phyloP scores from a whole-genome alignment of 2,329 filamentous ascomycete species.

The Magnaporthales sp. region DNA sequence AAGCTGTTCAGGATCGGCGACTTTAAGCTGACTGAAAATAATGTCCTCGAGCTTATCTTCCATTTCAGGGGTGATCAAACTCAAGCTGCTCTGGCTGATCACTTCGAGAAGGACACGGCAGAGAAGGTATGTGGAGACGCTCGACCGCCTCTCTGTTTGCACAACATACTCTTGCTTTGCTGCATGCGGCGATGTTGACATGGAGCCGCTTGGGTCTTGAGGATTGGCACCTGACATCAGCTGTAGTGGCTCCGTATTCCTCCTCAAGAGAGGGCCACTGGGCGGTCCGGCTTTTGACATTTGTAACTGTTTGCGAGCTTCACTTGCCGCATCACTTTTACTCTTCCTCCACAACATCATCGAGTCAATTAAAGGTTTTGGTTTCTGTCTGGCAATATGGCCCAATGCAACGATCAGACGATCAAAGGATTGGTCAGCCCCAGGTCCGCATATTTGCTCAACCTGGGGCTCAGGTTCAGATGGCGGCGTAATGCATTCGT shows the following conservation, averaged over 20 bases:
- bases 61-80: slow-evolving; percentile 80
- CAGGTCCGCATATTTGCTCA: slow-evolving; percentile 83
- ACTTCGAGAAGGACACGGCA: slow-evolving; percentile 92
- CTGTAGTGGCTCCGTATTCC: slow-evolving; percentile 67
- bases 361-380: slow-evolving; percentile 89
- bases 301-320: slow-evolving; percentile 51
- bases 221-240: slow-evolving; percentile 18
- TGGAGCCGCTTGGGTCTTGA: slow-evolving; percentile 17
- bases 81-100: slow-evolving; percentile 78
- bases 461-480: slow-evolving; percentile 77
- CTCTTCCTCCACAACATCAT: slow-evolving; percentile 97
- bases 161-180: slow-evolving; percentile 62
- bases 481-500: slow-evolving; percentile 72
- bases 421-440: slow-evolving; percentile 82
- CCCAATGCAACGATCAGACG: slow-evolving; percentile 89
- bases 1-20: slow-evolving; percentile 74
- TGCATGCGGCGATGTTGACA: slow-evolving; percentile 29
- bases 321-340: slow-evolving; percentile 81
- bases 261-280: slow-evolving; percentile 46
- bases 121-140: slow-evolving; percentile 90
- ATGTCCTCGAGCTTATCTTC: slow-evolving; percentile 90
- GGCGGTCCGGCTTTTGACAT: slow-evolving; percentile 34
- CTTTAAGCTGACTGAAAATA: slow-evolving; percentile 91
- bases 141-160: slow-evolving; percentile 80
- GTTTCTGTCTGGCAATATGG: slow-evolving; percentile 88